phyloP scores from a whole-genome alignment of 768 basidiomycete species.

The Cyathus striatus region DNA sequence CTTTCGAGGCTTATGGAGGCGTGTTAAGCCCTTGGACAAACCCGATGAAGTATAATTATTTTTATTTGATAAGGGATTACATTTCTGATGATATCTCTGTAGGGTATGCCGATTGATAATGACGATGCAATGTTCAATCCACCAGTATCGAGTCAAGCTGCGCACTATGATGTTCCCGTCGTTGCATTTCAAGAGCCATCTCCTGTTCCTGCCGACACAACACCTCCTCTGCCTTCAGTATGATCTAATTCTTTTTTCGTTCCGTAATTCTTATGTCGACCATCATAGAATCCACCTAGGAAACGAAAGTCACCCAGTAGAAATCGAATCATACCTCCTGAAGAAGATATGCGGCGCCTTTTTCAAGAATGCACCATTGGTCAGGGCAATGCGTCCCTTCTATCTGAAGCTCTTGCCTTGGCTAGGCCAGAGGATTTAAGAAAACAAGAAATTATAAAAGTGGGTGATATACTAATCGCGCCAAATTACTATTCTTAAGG shows the following conservation, averaged over 20 bases:
- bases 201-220: slow-evolving; percentile 19
- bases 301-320: slow-evolving; percentile 33
- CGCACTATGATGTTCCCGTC: slow-evolving; percentile 30
- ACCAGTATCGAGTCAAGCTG: slow-evolving; percentile 35
- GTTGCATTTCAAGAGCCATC: slow-evolving; percentile 32
- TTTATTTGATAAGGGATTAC: not conserved
- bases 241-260: slow-evolving; percentile 9
- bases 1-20: slow-evolving; percentile 74
- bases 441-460: slow-evolving; percentile 63
- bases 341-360: slow-evolving; percentile 81
- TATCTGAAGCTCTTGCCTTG: slow-evolving; percentile 65
- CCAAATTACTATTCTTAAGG: slow-evolving; percentile 1
- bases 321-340: slow-evolving; percentile 54
- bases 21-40: slow-evolving; percentile 73
- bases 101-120: slow-evolving; percentile 75
- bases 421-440: slow-evolving; percentile 69
- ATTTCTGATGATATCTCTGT: not conserved
- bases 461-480: slow-evolving; percentile 20
- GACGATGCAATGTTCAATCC: slow-evolving; percentile 81
- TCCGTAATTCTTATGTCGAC: slow-evolving; percentile 4
- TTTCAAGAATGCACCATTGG: slow-evolving; percentile 85
- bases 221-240: slow-evolving; percentile 19
- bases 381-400: slow-evolving; percentile 70
- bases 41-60: slow-evolving; percentile 51
- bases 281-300: slow-evolving; percentile 15